Base-by-base conservation (phyloP, 1,139 yeast genomes). In the Kodamaea ohmeri region DNA sequence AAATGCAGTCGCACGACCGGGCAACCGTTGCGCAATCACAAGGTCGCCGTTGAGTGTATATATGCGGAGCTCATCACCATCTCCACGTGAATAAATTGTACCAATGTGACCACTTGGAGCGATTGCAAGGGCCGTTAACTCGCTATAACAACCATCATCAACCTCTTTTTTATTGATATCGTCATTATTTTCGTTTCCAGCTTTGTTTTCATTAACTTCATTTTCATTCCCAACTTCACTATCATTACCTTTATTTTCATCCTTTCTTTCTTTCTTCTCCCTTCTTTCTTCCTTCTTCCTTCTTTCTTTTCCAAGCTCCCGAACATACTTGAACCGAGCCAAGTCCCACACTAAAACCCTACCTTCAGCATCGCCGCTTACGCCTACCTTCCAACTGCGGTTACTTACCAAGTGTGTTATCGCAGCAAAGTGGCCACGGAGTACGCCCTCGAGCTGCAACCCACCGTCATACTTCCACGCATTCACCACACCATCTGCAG, bases 321-420 rank as follows among this genome's bases (percentile, higher is more conserved):
- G 57, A 8, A 83, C 71, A 36, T 70, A 66, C 37, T 67, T 70
- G 39, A 65, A 67, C 22, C 80, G 57, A 0, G 77, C 67, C 31
- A 76, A 50, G 48, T 83, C 85, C 90, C 90, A 82, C 5, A 76
- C 44, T 18, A 68, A 71, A 3, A 74, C 74, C 2, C 55, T 52
- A 0, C 89, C 86, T 3, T 52, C 56, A 0, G 35, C 42, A 52
- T 82, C 88, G 14, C 75, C 53, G 40, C 80, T 73, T 8, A 80
- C 43, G 3, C 81, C 64, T 2, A 73, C 55, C 37, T 78, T 76
- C 52, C 65, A 80, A 35, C 75, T 72, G n/a, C 67, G 63, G 32
- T 79, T 70, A 35, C 64, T 64, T 31, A 61, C 60, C 25, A 83
- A 52, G 13, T 64, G 65, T 11, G 52, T 55, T 4, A 84, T 62